These are phyloP conservation scores for Fragaria iinumae DNA, from an alignment of 306 rosid species.

Conservation along the genomic window DNA sequence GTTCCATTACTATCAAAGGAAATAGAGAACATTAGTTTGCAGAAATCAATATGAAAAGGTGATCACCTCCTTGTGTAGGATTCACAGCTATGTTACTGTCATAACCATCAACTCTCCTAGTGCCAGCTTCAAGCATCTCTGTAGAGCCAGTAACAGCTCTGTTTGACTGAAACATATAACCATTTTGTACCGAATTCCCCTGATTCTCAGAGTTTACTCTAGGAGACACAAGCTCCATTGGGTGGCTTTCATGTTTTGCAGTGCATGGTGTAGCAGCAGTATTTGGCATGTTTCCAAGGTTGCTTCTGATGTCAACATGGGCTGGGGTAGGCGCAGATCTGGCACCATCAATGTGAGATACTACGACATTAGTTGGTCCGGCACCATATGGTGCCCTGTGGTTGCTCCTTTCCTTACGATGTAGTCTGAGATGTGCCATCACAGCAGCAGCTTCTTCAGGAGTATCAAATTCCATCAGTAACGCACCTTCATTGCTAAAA, in stretches of 20 bases:
- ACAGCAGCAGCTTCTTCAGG: conserved; percentile 87
- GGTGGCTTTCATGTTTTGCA: conserved; percentile 49
- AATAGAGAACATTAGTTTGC: neutral
- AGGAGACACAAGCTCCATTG: conserved; percentile 80
- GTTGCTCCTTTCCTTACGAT: conserved; percentile 65
- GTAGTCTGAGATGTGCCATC: conserved; percentile 79
- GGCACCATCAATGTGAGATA: conserved; percentile 51
- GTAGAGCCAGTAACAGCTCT: conserved; percentile 60
- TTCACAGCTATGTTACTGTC: conserved; percentile 47
- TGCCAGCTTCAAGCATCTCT: conserved; percentile 63
- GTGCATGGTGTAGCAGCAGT: conserved; percentile 44
- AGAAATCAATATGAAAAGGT: neutral
- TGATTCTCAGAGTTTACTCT: conserved; percentile 59
- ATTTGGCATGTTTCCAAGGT: conserved; percentile 40
- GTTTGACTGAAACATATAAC: conserved; percentile 61
- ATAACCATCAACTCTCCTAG: conserved; percentile 56
- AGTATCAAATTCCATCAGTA: conserved; percentile 84
- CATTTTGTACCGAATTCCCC: conserved; percentile 42
- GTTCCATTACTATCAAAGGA: conserved; percentile 8
- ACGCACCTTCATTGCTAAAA: conserved; percentile 74
- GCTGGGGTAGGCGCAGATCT: conserved; percentile 49
- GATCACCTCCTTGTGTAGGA: conserved; percentile 77
- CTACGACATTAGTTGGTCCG: conserved; percentile 43
- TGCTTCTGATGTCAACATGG: conserved; percentile 49
- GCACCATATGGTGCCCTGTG: conserved; percentile 49